Evolutionary conservation across 2,329 filamentous ascomycete species (phyloP).

Genomic region (Claviceps africana): DNA sequence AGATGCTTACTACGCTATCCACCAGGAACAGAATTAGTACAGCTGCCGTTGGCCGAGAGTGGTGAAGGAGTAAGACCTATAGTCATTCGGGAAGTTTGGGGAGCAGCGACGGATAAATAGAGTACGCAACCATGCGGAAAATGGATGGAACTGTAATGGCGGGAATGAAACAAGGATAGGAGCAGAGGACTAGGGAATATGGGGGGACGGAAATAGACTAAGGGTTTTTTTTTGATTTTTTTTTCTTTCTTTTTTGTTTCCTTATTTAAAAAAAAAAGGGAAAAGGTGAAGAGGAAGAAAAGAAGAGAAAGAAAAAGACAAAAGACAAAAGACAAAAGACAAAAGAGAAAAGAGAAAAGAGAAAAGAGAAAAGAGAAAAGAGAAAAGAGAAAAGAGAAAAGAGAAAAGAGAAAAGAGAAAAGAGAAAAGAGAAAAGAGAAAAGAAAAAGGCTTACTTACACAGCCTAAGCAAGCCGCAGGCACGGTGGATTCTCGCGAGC

Average conservation of each 20-base stretch:
- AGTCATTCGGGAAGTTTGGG: background rate
- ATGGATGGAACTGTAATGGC: background rate
- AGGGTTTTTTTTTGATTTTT: too few relatives aligned
- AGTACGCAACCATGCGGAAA: background rate
- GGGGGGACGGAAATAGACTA: background rate
- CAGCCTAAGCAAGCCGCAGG: constrained; percentile 42
- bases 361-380: too few relatives aligned
- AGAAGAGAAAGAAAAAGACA: too few relatives aligned
- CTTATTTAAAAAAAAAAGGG: too few relatives aligned
- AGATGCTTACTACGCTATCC: constrained; percentile 49
- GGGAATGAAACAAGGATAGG: background rate
- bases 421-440: background rate
- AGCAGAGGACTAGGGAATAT: background rate
- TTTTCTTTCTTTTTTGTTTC: too few relatives aligned
- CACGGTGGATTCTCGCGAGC: constrained; percentile 21
- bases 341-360: too few relatives aligned
- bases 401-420: background rate
- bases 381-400: too few relatives aligned
- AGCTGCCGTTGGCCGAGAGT: background rate
- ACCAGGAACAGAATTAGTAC: background rate
- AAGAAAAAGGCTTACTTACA: constrained; percentile 24
- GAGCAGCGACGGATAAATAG: background rate
- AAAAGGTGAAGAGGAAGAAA: too few relatives aligned
- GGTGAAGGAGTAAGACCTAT: background rate
- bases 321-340: too few relatives aligned